Evolutionary conservation across 2,329 filamentous ascomycete species (phyloP), one percentile per base, ranked within the genome.

Genomic region (Fusarium tjaetaba): DNA sequence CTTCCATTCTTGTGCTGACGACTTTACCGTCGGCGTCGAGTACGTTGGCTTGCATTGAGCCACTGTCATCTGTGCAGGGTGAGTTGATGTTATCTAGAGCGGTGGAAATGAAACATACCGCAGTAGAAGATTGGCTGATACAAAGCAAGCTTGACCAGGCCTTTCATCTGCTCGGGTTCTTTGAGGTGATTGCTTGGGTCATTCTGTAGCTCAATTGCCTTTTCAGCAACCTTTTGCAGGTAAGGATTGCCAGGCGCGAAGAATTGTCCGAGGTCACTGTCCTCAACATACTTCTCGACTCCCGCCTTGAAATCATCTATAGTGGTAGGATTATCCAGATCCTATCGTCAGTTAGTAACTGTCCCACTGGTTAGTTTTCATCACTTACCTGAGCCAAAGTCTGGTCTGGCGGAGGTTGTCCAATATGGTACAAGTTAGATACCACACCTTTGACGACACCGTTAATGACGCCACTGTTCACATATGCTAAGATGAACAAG

Each of bases 301-400:
- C 49, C 49, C 7, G 6, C 20, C 5, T 52, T 18, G 32, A 52
- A 52, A 22, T 52, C 49, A 20, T 52, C 49, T 36, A 52, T 13
- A 4, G 49, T 52, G 4, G 32, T 36, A 26, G 49, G 49, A 15
- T 52, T 52, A 11, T 26, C 32, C 16, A 52, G 6, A 18, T 26
- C 32, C 49, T 52, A 6, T 34, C 4, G 11, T 20, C 2, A 0
- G 11, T 52, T 0, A 52, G 18, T 0, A 20, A 6, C 0, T 2
- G 0, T 6, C n/a, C 11, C 6, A 0, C 3, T 11, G 3, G 6
- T 0, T 24, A 36, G n/a, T 26, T 4, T 2, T 18, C 11, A 15
- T 34, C 6, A 6, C n/a, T 11, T 36, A 15, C 49, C 32, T 52
- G 49, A 52, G 49, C 49, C n/a, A 52, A 20, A 24, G n/a, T 8